These are phyloP conservation scores for Neophaeococcomyces aloes DNA, from an alignment of 2,329 filamentous ascomycete species.

Conservation along the genomic window DNA sequence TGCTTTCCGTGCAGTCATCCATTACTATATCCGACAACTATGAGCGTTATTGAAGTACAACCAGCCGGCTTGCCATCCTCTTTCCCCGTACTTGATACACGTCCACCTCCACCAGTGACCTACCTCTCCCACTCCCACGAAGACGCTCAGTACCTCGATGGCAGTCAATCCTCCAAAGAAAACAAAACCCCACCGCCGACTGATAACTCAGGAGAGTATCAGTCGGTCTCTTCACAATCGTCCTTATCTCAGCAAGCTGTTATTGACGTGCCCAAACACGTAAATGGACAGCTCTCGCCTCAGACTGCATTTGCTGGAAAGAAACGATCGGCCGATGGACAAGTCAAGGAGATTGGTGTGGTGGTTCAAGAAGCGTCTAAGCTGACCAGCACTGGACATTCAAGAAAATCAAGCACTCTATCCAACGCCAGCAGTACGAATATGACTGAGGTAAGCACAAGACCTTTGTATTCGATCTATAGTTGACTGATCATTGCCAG, in stretches of 20 bases:
- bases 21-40: background rate
- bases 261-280: background rate
- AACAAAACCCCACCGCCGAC: background rate
- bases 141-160: background rate
- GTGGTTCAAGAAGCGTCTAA: constrained; percentile 24
- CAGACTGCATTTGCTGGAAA: constrained; percentile 32
- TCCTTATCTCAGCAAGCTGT: background rate
- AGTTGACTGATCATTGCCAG: constrained; percentile 34
- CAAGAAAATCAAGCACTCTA: constrained; percentile 60
- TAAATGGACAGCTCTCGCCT: constrained; percentile 2
- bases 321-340: constrained; percentile 69
- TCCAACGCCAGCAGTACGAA: constrained; percentile 45
- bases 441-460: constrained; percentile 65
- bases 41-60: constrained; percentile 6
- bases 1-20: background rate
- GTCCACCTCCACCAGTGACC: background rate
- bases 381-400: constrained; percentile 44
- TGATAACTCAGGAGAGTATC: background rate
- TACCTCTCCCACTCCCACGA: constrained; percentile 2
- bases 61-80: constrained; percentile 1
- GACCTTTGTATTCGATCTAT: constrained; percentile 5
- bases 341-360: constrained; percentile 49
- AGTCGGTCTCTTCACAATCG: constrained; percentile 1
- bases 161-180: constrained; percentile 1
- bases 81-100: constrained; percentile 7